phyloP scores from a whole-genome alignment of 164 flowering plant genomes.

The Stephania cephalantha region DNA sequence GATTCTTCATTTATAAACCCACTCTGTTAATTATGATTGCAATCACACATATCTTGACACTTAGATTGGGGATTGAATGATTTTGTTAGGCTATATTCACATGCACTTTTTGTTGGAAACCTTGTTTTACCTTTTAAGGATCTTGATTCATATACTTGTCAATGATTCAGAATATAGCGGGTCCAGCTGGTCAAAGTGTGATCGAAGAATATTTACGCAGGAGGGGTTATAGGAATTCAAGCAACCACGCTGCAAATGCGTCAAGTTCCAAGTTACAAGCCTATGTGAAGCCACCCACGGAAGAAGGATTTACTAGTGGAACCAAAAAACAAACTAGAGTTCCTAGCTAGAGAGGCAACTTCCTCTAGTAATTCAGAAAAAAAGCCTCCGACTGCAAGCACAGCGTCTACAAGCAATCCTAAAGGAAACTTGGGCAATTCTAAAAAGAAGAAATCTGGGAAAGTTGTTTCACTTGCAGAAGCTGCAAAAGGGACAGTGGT shows the following conservation, averaged over 20 bases:
- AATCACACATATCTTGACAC: no score
- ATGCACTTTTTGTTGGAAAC: background rate
- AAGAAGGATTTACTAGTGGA: conserved; percentile 34
- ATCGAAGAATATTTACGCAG: conserved; percentile 70
- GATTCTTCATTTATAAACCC: no score
- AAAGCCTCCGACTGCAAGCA: conserved; percentile 19
- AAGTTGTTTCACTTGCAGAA: conserved; percentile 82
- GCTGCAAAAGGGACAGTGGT: conserved; percentile 90
- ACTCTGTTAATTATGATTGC: no score
- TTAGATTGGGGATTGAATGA: background rate
- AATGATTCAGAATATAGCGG: conserved; percentile 70
- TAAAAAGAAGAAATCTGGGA: conserved; percentile 73
- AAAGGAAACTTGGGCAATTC: conserved; percentile 39
- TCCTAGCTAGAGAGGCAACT: conserved; percentile 44
- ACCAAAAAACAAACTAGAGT: conserved; percentile 41
- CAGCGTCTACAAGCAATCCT: conserved; percentile 24
- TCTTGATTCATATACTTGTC: background rate
- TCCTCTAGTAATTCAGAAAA: conserved; percentile 25
- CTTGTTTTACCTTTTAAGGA: background rate
- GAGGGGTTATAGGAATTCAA: conserved; percentile 49
- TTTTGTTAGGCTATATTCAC: background rate
- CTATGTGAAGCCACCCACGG: conserved; percentile 67
- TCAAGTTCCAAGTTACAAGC: conserved; percentile 50
- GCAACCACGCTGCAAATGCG: conserved; percentile 21
- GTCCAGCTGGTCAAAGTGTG: conserved; percentile 62